These are phyloP conservation scores for Dendrobium huoshanense DNA, from an alignment of 106 monocot species.

Conservation along the genomic window DNA sequence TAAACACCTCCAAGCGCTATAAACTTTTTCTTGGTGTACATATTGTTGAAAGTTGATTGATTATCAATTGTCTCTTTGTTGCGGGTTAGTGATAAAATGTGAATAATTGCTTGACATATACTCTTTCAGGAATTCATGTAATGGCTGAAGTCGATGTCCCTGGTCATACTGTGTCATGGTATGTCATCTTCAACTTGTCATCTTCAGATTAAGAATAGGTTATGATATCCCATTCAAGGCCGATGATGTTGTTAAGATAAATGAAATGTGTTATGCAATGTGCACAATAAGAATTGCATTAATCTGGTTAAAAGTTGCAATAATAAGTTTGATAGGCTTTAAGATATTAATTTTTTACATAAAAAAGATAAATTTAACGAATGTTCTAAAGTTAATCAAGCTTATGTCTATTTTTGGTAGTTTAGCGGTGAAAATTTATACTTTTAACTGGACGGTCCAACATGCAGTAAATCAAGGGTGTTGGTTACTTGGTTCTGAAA, in stretches of 20 bases:
- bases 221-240: not conserved
- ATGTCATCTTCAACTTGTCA: constrained; percentile 8
- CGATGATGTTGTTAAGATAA: not conserved
- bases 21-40: not conserved
- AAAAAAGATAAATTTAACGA: not conserved
- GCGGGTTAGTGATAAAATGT: not conserved
- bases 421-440: not conserved
- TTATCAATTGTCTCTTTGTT: not conserved
- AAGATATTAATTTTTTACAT: not conserved
- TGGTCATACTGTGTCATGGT: constrained; percentile 97
- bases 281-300: not conserved
- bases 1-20: not conserved
- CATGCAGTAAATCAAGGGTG: not conserved
- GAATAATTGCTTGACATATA: not conserved
- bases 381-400: not conserved
- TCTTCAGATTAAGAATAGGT: not conserved
- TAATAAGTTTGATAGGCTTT: not conserved
- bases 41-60: not conserved
- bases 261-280: not conserved
- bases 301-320: not conserved
- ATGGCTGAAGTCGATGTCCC: constrained; percentile 99
- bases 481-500: no score
- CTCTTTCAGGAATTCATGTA: constrained; percentile 68
- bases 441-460: not conserved
- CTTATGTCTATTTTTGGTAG: not conserved